phyloP scores from a whole-genome alignment of 768 basidiomycete species.

The Artomyces pyxidatus region DNA sequence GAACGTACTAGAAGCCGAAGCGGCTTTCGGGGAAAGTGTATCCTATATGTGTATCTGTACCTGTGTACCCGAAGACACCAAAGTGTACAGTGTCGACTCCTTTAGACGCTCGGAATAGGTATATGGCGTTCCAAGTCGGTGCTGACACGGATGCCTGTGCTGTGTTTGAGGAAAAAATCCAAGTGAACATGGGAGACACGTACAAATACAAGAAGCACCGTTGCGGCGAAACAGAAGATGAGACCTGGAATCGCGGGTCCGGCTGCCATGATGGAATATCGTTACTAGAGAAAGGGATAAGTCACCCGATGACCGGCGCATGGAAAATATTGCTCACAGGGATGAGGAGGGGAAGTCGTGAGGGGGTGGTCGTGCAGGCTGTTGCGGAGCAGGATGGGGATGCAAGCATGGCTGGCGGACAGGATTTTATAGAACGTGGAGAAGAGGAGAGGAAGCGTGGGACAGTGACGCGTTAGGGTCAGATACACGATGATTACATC shows the following conservation, averaged over 20 bases:
- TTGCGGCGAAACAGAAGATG: constrained; percentile 64
- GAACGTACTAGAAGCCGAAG: constrained; percentile 35
- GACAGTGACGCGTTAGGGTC: too few species aligned
- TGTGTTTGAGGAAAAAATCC: background rate
- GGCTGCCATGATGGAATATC: constrained; percentile 34
- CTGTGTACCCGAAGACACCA: constrained; percentile 76
- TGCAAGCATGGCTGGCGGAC: background rate
- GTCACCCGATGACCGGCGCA: too few species aligned
- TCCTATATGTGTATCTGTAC: constrained; percentile 45
- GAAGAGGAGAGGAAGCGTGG: background rate
- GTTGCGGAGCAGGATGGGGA: background rate
- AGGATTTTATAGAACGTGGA: background rate
- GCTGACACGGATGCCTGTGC: constrained; percentile 58
- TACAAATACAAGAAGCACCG: constrained; percentile 63
- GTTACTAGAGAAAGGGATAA: background rate
- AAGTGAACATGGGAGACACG: constrained; percentile 20
- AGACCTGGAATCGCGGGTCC: constrained; percentile 61
- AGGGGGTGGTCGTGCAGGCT: background rate
- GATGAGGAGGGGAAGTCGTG: background rate
- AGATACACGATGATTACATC: too few species aligned
- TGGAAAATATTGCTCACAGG: background rate
- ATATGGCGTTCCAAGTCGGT: constrained; percentile 67
- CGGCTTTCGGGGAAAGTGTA: constrained; percentile 36
- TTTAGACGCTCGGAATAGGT: constrained; percentile 50
- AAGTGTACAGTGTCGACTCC: constrained; percentile 39